Base-by-base conservation (phyloP, 78 protist genomes). In the Parvularia atlantis region DNA sequence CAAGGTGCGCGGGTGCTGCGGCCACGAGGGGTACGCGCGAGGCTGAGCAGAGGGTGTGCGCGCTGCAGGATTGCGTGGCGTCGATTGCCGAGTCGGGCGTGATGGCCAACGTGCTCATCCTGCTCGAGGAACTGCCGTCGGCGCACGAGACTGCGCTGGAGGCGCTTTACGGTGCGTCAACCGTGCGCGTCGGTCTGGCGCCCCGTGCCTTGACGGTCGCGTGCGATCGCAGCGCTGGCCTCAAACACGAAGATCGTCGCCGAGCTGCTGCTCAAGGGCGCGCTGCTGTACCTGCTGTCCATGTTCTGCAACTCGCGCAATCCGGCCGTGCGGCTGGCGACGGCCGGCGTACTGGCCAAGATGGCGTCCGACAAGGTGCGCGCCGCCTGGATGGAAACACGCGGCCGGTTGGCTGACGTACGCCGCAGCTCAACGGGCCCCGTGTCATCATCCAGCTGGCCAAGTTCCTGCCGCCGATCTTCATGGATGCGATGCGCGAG, bases 401-500 rank as follows among this genome's bases (percentile, higher is more conserved):
- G n/a, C n/a, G n/a, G n/a, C n/a, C n/a, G n/a, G n/a, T n/a, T n/a
- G n/a, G n/a, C n/a, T n/a, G n/a, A n/a, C n/a, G n/a, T n/a, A n/a
- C n/a, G n/a, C n/a, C n/a, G n/a, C n/a, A n/a, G n/a, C 46, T 41
- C 46, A 4, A 41, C 46, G 46, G 46, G 46, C 46, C 46, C 19
- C 46, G 46, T 20, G 75, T 83, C 24, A 7, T 16, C 7, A 17
- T 83, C 6, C 5, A 68, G 17, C 46, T 83, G 37, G 22, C 44
- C 28, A 66, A 72, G 60, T 59, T 88, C 48, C 37, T 84, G 30
- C 92, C 90, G 54, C 71, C 81, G 13, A 81, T 81, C 26, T 88
- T 88, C 76, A 41, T 84, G 17, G 84, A 79, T 9, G 76, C 90
- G 2, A 77, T 88, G 88, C 33, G 56, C 6, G 87, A 86, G 36